Evolutionary conservation across 1,139 yeast species (phyloP).

Genomic region (Geotrichum europaeum): DNA sequence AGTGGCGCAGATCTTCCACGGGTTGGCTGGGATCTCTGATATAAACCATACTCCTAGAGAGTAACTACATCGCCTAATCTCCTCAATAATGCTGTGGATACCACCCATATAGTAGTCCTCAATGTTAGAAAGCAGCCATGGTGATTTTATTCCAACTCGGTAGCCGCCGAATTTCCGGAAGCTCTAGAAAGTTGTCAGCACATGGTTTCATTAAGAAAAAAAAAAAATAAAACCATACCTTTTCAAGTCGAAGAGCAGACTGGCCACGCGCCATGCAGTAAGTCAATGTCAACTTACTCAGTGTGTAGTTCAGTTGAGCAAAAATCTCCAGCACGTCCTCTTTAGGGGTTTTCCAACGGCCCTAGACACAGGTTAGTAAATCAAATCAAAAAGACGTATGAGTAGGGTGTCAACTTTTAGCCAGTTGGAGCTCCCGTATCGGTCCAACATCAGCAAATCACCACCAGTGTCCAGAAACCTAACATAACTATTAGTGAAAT

Average conservation of each 20-base stretch:
- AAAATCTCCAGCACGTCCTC: constrained; percentile 38
- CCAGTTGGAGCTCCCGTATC: constrained; percentile 28
- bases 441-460: constrained; percentile 44
- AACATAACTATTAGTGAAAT: not conserved
- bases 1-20: constrained; percentile 43
- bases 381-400: not conserved
- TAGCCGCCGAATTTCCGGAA: not conserved
- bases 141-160: constrained; percentile 32
- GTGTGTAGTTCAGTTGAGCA: constrained; percentile 32
- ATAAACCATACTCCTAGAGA: constrained; percentile 41
- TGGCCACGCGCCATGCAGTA: constrained; percentile 49
- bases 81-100: constrained; percentile 40
- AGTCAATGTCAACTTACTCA: constrained; percentile 30
- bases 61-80: constrained; percentile 38
- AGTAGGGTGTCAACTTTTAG: not conserved
- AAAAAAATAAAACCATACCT: not conserved
- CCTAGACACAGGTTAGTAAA: constrained; percentile 13
- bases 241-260: constrained; percentile 36
- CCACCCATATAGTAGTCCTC: constrained; percentile 51
- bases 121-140: constrained; percentile 39
- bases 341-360: constrained; percentile 44
- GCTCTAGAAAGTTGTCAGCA: not conserved
- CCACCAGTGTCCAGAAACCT: constrained; percentile 51
- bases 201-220: not conserved
- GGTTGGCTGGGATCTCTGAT: constrained; percentile 29